Conservation (phyloP, 2,329 filamentous ascomycete species). For the Biscogniauxia marginata region DNA sequence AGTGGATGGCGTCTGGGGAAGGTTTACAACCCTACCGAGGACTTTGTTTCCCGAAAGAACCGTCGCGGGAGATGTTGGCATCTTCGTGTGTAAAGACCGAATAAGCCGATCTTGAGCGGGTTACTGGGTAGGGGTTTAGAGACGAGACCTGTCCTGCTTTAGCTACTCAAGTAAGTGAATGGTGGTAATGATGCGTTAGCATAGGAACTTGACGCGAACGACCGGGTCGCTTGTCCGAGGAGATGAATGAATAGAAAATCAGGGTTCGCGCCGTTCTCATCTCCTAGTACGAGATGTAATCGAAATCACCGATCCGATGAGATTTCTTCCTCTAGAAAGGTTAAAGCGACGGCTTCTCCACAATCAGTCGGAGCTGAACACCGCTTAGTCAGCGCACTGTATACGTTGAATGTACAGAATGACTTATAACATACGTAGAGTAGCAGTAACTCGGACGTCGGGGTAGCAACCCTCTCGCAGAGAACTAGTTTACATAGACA, state of each 20-base stretch:
- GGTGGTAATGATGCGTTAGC: neutral
- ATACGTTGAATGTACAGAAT: neutral
- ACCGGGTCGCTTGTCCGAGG: neutral
- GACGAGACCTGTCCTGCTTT: neutral
- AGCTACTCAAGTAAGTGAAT: neutral
- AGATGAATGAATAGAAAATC: neutral
- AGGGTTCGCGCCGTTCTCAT: neutral
- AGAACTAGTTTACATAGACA: neutral
- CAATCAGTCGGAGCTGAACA: neutral
- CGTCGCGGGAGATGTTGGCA: too few species aligned
- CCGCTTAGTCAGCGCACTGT: neutral
- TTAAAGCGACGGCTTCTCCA: neutral
- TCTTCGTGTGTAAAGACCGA: neutral
- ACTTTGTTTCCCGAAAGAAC: too few species aligned
- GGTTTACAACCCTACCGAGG: too few species aligned
- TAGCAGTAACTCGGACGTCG: neutral
- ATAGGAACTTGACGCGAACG: neutral
- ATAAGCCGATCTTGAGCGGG: neutral
- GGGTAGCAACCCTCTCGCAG: neutral
- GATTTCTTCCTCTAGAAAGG: neutral
- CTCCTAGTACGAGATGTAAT: neutral
- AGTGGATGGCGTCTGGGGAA: too few species aligned
- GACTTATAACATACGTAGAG: too few species aligned
- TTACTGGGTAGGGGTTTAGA: neutral
- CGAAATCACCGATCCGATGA: neutral